Evolutionary conservation across 768 basidiomycete genomes (phyloP).

Genomic region (Pleurotus sapidus): DNA sequence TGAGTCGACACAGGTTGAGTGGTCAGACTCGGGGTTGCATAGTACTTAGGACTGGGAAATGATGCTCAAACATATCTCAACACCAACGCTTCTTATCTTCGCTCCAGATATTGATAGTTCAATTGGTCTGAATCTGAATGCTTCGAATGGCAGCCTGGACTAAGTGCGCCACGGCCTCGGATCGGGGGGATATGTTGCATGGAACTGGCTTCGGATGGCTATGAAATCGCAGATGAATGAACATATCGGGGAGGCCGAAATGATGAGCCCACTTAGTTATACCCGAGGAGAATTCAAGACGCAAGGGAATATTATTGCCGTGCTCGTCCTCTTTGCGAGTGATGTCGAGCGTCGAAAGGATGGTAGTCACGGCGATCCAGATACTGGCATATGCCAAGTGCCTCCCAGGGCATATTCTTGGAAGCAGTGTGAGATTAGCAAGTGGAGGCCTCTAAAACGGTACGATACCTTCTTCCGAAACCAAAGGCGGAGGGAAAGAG

Average conservation of each 20-base stretch:
- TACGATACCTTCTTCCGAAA: slow-evolving; percentile 12
- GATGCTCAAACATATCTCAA: too few relatives aligned
- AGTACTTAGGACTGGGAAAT: too few relatives aligned
- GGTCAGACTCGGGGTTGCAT: too few relatives aligned
- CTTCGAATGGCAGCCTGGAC: too few relatives aligned
- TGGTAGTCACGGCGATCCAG: slow-evolving; percentile 30
- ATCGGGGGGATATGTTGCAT: background rate
- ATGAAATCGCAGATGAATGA: background rate
- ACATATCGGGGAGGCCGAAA: background rate
- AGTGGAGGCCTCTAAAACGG: background rate
- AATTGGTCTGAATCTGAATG: too few relatives aligned
- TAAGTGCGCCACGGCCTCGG: background rate
- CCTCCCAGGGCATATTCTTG: slow-evolving; percentile 21
- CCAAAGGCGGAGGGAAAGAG: slow-evolving; percentile 7
- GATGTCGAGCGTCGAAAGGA: slow-evolving; percentile 29
- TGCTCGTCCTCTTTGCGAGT: slow-evolving; percentile 23
- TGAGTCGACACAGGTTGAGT: too few relatives aligned
- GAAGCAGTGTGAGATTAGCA: background rate
- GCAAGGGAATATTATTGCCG: slow-evolving; percentile 11
- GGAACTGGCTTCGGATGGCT: background rate
- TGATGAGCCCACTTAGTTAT: slow-evolving; percentile 24
- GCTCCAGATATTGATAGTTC: too few relatives aligned
- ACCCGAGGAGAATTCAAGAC: slow-evolving; percentile 27
- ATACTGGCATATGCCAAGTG: slow-evolving; percentile 31
- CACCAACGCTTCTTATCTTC: too few relatives aligned